Evolutionary conservation across 441 rosid genomes (phyloP), one percentile per base, ranked within the genome.

Genomic region (Populus hybrid): DNA sequence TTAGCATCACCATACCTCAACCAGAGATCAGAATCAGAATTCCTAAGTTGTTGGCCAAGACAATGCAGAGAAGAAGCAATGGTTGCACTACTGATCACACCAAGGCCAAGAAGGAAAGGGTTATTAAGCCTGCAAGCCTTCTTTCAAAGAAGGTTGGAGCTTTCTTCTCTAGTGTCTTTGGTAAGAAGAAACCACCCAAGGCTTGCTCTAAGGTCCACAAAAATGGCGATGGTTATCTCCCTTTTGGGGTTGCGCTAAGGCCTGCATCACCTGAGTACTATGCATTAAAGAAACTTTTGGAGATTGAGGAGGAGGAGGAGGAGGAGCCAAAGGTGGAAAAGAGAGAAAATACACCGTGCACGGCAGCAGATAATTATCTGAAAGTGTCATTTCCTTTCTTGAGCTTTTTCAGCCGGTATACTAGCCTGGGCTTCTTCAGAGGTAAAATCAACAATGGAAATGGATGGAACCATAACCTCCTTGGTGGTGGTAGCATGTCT

Each of bases 121-220:
- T 73, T 64, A 9, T n/a, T 2, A 66, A 30, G 18, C 6, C 34
- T 3, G 18, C 0, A 16, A 10, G 18, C 30, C 69, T 24, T 66
- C 75, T 77, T 1, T 50, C 5, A 4, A 82, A 73, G 67, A 88
- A 72, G 80, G 74, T 86, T 50, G 73, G 82, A 18, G 80, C 79
- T 20, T 40, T 85, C 26, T 69, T 89, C 21, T 78, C 78, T 42
- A 59, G 76, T 6, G 71, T 84, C 61, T 83, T 92, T 65, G 72
- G 76, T 32, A 72, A 69, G 69, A 82, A 78, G 79, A 81, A 73
- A 54, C 4, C 72, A 42, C 69, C 24, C 4, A 64, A 54, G 36
- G 8, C 54, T 72, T 34, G 26, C 76, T 73, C 59, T 67, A 50
- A 59, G 50, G 74, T 42, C 34, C 70, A 10, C 16, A 26, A 72